Percentiles rank a stretch among this genome's conserved stretches.
phyloP scores from a whole-genome alignment of 495 filamentous ascomycete genomes.

The Delitschia confertaspora region DNA sequence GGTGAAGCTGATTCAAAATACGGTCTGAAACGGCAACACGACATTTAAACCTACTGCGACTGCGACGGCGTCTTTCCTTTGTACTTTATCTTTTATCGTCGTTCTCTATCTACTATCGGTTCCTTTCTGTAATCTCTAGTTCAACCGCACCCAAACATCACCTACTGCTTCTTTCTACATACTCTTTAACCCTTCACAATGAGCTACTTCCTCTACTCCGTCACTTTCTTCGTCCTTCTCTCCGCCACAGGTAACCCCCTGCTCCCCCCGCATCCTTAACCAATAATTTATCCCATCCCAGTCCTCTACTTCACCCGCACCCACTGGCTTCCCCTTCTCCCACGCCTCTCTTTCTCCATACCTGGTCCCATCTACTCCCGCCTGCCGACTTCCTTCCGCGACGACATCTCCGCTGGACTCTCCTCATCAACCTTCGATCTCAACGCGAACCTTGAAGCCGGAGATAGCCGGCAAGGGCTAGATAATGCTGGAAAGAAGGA shows the following conservation, averaged over 20 bases:
- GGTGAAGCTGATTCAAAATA: no score
- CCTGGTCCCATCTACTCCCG: conserved; percentile 51
- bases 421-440: conserved; percentile 76
- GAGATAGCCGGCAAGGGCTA: conserved; percentile 69
- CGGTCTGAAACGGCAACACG: no score
- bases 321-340: conserved; percentile 55
- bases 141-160: no score
- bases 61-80: neutral
- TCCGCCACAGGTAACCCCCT: conserved; percentile 36
- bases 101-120: no score
- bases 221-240: conserved; percentile 42
- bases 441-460: conserved; percentile 61
- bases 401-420: conserved; percentile 78
- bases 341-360: conserved; percentile 18
- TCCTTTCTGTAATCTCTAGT: no score
- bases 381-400: conserved; percentile 63
- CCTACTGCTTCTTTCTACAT: neutral
- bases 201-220: conserved; percentile 70
- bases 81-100: neutral
- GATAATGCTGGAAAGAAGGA: conserved; percentile 71
- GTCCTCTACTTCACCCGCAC: conserved; percentile 70
- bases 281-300: conserved; percentile 30
- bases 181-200: conserved; percentile 36
- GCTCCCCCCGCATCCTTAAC: conserved; percentile 2
- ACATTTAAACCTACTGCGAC: no score